Evolutionary conservation across 2,329 filamentous ascomycete genomes (phyloP).

Genomic region (Calonectria ilicicola): DNA sequence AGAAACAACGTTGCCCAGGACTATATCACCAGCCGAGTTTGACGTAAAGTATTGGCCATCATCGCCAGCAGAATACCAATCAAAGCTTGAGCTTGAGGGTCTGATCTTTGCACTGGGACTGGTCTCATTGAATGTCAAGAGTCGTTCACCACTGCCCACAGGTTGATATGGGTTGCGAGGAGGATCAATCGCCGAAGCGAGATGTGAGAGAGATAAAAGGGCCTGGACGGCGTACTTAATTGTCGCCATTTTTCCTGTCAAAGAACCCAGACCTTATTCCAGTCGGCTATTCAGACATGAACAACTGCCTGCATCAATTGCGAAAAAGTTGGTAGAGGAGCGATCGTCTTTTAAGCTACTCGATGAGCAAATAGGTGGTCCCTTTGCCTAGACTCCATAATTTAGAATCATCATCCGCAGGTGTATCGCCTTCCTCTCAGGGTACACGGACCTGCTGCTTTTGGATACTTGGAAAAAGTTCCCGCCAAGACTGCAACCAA

Average conservation of each 20-base stretch:
- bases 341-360: neutral
- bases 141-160: conserved; percentile 65
- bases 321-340: neutral
- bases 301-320: neutral
- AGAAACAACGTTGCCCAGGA: conserved; percentile 72
- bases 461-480: conserved; percentile 4
- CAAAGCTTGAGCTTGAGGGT: conserved; percentile 60
- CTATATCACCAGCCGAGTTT: conserved; percentile 62
- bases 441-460: conserved; percentile 1
- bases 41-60: conserved; percentile 73
- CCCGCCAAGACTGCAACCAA: conserved; percentile 6
- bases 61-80: conserved; percentile 68
- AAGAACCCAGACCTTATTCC: neutral
- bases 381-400: neutral
- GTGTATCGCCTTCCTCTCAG: neutral
- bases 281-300: neutral
- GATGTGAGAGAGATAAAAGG: conserved; percentile 26
- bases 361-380: too few species aligned
- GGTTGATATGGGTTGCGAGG: conserved; percentile 67
- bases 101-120: conserved; percentile 59
- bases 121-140: conserved; percentile 72
- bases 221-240: neutral
- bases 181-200: conserved; percentile 57
- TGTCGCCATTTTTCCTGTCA: neutral
- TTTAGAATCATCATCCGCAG: neutral